Conservation (phyloP, 176 grass and related monocot genomes). For the Carex scoparia region DNA sequence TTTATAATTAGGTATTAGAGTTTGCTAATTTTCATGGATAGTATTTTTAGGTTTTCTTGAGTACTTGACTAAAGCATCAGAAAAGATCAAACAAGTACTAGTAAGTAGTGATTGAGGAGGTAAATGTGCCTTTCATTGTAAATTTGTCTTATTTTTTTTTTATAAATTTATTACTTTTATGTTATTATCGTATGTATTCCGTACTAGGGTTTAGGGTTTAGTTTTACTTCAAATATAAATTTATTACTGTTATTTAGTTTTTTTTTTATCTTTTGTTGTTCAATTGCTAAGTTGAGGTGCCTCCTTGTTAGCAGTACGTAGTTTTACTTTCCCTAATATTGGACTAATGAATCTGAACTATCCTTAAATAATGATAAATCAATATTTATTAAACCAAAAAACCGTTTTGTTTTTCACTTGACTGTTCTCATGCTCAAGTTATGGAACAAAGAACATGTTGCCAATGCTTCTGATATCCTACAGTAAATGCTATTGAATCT, state of each 20-base stretch:
- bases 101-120: conserved; percentile 43
- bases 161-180: background rate
- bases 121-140: background rate
- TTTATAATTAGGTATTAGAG: background rate
- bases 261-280: background rate
- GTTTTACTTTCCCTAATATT: background rate
- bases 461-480: conserved; percentile 64
- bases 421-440: too few species aligned
- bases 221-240: too few species aligned
- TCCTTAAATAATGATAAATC: too few species aligned
- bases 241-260: background rate
- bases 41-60: conserved; percentile 22
- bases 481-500: conserved; percentile 41
- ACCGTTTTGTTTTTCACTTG: too few species aligned
- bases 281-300: conserved; percentile 3
- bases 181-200: too few species aligned
- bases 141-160: background rate
- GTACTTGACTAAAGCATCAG: conserved; percentile 60
- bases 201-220: too few species aligned
- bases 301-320: background rate
- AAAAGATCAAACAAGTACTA: conserved; percentile 39
- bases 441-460: conserved; percentile 30
- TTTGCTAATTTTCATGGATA: background rate
- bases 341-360: too few species aligned
- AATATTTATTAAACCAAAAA: too few species aligned